These are phyloP conservation scores for Synchytrium microbalum DNA, from an alignment of 371 early-diverging fungal species.

Conservation along the genomic window DNA sequence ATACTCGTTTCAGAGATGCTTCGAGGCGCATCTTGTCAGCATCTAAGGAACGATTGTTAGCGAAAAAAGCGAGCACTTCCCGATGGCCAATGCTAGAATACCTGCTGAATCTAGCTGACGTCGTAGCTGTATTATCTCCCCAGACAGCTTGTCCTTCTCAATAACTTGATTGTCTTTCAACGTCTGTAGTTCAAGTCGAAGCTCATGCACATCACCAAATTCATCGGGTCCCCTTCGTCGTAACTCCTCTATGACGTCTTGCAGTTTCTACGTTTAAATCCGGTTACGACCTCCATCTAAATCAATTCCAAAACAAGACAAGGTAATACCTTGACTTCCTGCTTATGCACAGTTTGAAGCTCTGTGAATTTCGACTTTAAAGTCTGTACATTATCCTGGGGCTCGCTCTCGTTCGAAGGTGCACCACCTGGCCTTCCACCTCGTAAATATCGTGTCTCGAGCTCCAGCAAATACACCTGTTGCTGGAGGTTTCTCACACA, in stretches of 20 bases:
- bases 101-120: slow-evolving; percentile 29
- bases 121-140: slow-evolving; percentile 24
- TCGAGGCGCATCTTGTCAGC: slow-evolving; percentile 25
- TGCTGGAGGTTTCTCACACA: slow-evolving; percentile 47
- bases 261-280: slow-evolving; percentile 21
- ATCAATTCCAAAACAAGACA: too few relatives aligned
- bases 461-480: slow-evolving; percentile 48
- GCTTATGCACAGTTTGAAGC: slow-evolving; percentile 35
- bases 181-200: slow-evolving; percentile 7
- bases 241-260: slow-evolving; percentile 7
- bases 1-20: slow-evolving; percentile 21
- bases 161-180: slow-evolving; percentile 14
- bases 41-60: too few relatives aligned
- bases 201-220: not conserved
- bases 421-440: slow-evolving; percentile 2
- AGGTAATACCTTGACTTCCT: slow-evolving; percentile 26
- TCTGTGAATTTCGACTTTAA: slow-evolving; percentile 33
- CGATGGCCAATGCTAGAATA: too few relatives aligned
- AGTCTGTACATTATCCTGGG: slow-evolving; percentile 25
- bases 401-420: not conserved
- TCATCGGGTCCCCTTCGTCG: not conserved
- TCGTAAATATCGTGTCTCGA: slow-evolving; percentile 48
- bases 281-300: too few relatives aligned
- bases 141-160: slow-evolving; percentile 33
- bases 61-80: too few relatives aligned